phyloP scores from a whole-genome alignment of 208 protist species.

The Trypanosoma vivax region DNA sequence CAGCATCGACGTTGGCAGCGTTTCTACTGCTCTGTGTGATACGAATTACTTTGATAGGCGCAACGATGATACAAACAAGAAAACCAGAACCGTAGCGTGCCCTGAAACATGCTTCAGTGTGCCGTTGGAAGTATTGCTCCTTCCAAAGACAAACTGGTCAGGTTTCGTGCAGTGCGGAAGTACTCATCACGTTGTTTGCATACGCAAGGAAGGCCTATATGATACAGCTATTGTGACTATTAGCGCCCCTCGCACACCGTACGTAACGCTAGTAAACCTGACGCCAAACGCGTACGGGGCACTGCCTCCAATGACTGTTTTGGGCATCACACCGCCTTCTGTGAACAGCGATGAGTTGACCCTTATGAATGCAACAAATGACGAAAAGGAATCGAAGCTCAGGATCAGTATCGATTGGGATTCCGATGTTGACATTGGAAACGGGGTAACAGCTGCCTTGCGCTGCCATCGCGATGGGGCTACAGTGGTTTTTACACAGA shows the following conservation, averaged over 20 bases:
- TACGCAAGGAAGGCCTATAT: slow-evolving; percentile 31
- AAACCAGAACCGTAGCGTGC: too few relatives aligned
- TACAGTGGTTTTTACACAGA: slow-evolving; percentile 9
- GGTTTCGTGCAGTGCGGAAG: slow-evolving; percentile 35
- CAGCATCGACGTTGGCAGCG: too few relatives aligned
- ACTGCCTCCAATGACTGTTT: slow-evolving; percentile 17
- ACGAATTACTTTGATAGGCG: too few relatives aligned
- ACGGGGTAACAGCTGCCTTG: slow-evolving; percentile 22
- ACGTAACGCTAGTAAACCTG: slow-evolving; percentile 49
- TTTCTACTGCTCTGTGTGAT: too few relatives aligned
- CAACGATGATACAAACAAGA: too few relatives aligned
- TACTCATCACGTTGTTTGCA: slow-evolving; percentile 16
- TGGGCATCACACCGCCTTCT: slow-evolving; percentile 5
- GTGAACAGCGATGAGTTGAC: slow-evolving; percentile 20
- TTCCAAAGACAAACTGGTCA: slow-evolving; percentile 27
- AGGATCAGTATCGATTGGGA: not conserved
- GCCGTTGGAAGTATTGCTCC: slow-evolving; percentile 25
- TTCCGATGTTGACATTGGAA: slow-evolving; percentile 16
- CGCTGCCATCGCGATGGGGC: slow-evolving; percentile 7
- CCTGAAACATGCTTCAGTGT: too few relatives aligned
- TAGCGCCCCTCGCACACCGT: slow-evolving; percentile 21
- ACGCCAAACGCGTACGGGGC: slow-evolving; percentile 26
- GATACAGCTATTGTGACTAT: slow-evolving; percentile 46
- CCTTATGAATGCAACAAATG: slow-evolving; percentile 15
- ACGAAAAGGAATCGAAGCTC: slow-evolving; percentile 15